A percentile compares a stretch with the other conserved stretches of the same genome.
These are phyloP conservation scores for Amanita inopinata DNA, from an alignment of 768 basidiomycete species.

Conservation along the genomic window DNA sequence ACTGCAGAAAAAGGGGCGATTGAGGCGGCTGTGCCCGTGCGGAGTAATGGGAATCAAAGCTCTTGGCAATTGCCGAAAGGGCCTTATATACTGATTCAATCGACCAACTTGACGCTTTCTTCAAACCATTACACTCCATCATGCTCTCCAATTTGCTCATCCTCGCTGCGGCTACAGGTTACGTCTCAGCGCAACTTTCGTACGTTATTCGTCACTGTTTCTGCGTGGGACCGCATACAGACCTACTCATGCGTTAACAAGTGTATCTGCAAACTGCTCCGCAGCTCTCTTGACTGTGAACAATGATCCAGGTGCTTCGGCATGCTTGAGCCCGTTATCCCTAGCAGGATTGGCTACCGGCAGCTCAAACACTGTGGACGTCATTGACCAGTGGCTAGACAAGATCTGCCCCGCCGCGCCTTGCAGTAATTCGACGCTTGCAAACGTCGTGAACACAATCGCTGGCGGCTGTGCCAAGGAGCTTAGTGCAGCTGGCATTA, in stretches of 20 bases:
- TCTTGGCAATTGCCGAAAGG: too few relatives aligned
- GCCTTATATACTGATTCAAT: too few relatives aligned
- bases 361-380: neutral
- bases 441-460: constrained; percentile 42
- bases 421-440: constrained; percentile 53
- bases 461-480: constrained; percentile 37
- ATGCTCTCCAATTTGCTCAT: constrained; percentile 12
- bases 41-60: too few relatives aligned
- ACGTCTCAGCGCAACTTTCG: constrained; percentile 36
- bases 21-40: too few relatives aligned
- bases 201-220: constrained; percentile 11
- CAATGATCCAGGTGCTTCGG: constrained; percentile 29
- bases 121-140: constrained; percentile 10
- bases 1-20: too few relatives aligned
- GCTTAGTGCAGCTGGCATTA: constrained; percentile 19
- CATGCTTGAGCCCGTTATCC: constrained; percentile 40
- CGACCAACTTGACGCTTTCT: too few relatives aligned
- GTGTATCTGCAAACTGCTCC: constrained; percentile 41
- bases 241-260: constrained; percentile 12
- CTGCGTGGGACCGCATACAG: too few relatives aligned
- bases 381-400: constrained; percentile 6
- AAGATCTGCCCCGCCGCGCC: constrained; percentile 14
- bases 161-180: constrained; percentile 21
- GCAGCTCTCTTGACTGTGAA: constrained; percentile 35
- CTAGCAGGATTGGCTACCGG: constrained; percentile 16